phyloP scores from a whole-genome alignment of 2,329 filamentous ascomycete genomes.

The Alternaria sp. region DNA sequence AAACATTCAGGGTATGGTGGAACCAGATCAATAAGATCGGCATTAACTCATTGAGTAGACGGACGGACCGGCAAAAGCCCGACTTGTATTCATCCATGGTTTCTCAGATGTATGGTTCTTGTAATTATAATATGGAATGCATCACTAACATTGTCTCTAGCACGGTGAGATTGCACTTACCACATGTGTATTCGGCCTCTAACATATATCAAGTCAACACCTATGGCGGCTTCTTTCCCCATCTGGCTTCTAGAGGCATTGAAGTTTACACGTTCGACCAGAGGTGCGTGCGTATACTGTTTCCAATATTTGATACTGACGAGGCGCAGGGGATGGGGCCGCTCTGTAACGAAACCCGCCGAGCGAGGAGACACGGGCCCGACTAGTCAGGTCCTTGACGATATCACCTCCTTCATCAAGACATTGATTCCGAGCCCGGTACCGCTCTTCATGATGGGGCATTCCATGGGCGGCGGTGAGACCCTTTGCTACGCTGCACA shows the following conservation, averaged over 20 bases:
- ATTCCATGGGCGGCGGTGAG: constrained; percentile 90
- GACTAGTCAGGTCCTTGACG: constrained; percentile 75
- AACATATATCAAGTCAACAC: constrained; percentile 63
- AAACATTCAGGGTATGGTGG: constrained; percentile 64
- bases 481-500: constrained; percentile 67
- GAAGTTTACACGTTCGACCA: constrained; percentile 83
- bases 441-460: constrained; percentile 85
- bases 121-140: neutral
- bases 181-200: constrained; percentile 11
- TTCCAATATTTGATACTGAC: constrained; percentile 16
- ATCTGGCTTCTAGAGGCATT: constrained; percentile 74
- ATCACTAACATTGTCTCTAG: constrained; percentile 13
- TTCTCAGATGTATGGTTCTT: constrained; percentile 69
- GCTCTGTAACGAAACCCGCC: constrained; percentile 67
- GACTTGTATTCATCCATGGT: constrained; percentile 84
- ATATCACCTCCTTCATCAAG: constrained; percentile 79
- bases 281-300: constrained; percentile 52
- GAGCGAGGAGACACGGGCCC: constrained; percentile 77
- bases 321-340: constrained; percentile 77
- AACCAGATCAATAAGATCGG: constrained; percentile 9
- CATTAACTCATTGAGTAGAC: constrained; percentile 55
- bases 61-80: constrained; percentile 67
- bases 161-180: constrained; percentile 16
- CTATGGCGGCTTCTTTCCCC: constrained; percentile 77
- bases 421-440: constrained; percentile 61